A percentile compares a stretch with the other conserved stretches of the same genome.
phyloP scores from a whole-genome alignment of 2,329 filamentous ascomycete genomes.

The Monosporascus sp. region DNA sequence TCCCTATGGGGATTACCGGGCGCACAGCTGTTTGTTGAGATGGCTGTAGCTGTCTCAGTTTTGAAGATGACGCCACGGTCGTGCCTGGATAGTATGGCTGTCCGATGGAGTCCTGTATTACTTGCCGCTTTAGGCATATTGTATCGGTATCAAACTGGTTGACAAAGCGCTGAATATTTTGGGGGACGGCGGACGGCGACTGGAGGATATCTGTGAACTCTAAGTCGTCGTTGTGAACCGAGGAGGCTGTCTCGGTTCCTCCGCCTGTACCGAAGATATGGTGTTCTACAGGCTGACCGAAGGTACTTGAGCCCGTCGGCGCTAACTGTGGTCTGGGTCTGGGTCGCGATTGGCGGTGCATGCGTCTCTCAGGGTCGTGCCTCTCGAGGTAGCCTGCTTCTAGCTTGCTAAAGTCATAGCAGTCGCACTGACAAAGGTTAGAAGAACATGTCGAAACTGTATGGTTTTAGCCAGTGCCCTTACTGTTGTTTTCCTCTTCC shows the following conservation, averaged over 20 bases:
- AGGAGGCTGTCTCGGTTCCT: background rate
- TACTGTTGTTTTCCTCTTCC: slow-evolving; percentile 22
- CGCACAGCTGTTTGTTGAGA: background rate
- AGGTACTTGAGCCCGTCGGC: background rate
- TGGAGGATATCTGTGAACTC: slow-evolving; percentile 10
- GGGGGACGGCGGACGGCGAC: slow-evolving; percentile 5
- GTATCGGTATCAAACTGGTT: slow-evolving; percentile 15
- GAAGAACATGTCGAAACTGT: background rate
- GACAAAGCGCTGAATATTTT: slow-evolving; percentile 12
- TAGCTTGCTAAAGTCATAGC: slow-evolving; percentile 23
- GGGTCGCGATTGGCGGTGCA: background rate
- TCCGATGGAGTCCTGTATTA: slow-evolving; percentile 12
- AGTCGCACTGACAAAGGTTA: slow-evolving; percentile 24
- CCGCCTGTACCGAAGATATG: too few species aligned
- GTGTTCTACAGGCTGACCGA: too few species aligned
- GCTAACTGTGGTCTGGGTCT: background rate
- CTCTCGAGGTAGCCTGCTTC: slow-evolving; percentile 18
- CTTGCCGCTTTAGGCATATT: slow-evolving; percentile 11
- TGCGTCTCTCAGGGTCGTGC: background rate
- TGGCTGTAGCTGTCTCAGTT: background rate
- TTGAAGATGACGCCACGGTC: background rate
- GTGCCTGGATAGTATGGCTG: slow-evolving; percentile 14
- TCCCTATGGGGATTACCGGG: slow-evolving; percentile 14
- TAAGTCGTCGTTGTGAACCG: background rate
- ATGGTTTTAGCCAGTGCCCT: slow-evolving; percentile 1